phyloP scores from a whole-genome alignment of 768 basidiomycete species.

The Xerocomus potaroensis region DNA sequence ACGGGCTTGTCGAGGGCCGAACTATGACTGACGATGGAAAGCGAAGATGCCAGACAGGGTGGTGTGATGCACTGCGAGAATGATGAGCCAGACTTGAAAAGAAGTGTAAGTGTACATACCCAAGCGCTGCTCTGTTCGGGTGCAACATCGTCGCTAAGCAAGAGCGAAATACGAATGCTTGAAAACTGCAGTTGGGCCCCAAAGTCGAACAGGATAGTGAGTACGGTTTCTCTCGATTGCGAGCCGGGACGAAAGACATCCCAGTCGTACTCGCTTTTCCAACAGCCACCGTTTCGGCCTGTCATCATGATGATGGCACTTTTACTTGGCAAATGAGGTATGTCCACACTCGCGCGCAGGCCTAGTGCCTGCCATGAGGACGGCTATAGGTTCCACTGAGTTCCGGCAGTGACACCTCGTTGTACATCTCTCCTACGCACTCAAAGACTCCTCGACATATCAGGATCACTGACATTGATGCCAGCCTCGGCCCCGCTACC shows the following conservation, averaged over 20 bases:
- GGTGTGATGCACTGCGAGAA: neutral
- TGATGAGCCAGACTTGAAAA: constrained; percentile 8
- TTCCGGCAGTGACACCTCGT: too few relatives aligned
- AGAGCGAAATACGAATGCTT: neutral
- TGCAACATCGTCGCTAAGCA: neutral
- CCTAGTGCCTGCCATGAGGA: too few relatives aligned
- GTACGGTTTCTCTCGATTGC: neutral
- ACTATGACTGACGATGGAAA: neutral
- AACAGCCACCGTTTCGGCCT: constrained; percentile 2
- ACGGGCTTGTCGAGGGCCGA: neutral
- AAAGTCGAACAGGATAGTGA: constrained; percentile 5
- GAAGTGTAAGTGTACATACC: neutral
- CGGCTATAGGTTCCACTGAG: too few relatives aligned
- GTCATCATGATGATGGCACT: too few relatives aligned
- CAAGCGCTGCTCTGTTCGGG: neutral
- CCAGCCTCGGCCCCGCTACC: neutral
- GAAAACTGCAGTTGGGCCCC: neutral
- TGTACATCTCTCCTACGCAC: too few relatives aligned
- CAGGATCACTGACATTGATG: neutral
- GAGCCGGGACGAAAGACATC: neutral
- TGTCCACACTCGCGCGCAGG: too few relatives aligned
- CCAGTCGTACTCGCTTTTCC: constrained; percentile 9
- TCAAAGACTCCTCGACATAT: neutral
- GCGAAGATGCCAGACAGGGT: neutral
- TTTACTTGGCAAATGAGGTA: too few relatives aligned